Conservation (phyloP, 441 rosid genomes). For the Hura crepitans region DNA sequence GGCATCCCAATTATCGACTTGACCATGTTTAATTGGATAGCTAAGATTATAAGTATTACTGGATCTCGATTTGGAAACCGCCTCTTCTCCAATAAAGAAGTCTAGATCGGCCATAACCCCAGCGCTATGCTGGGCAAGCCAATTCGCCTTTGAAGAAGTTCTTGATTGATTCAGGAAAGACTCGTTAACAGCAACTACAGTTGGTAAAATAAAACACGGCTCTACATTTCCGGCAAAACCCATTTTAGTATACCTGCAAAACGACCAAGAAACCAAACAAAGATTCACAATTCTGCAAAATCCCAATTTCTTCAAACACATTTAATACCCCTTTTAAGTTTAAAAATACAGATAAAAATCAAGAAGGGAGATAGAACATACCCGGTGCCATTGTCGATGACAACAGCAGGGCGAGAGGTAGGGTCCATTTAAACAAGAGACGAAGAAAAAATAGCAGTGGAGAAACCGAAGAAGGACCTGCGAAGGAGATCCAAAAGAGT, state of each 20-base stretch:
- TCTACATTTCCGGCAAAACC: conserved; percentile 98
- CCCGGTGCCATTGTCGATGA: conserved; percentile 98
- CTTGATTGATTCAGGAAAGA: conserved; percentile 78
- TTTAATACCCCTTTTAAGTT: conserved; percentile 1
- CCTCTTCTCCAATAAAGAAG: conserved; percentile 89
- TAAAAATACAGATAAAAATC: not conserved
- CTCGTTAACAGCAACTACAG: conserved; percentile 89
- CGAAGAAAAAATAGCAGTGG: conserved; percentile 12
- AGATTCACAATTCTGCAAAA: not conserved
- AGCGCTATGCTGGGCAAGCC: conserved; percentile 81
- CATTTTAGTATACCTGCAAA: conserved; percentile 82
- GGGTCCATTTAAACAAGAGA: conserved; percentile 58
- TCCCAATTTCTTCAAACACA: conserved; percentile 39
- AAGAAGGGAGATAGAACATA: conserved; percentile 20
- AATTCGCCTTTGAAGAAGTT: conserved; percentile 63
- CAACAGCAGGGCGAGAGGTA: conserved; percentile 89
- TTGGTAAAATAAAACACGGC: conserved; percentile 91
- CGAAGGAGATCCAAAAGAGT: conserved; percentile 50
- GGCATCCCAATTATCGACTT: conserved; percentile 95
- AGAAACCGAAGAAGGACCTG: conserved; percentile 29
- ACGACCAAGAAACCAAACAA: conserved; percentile 10
- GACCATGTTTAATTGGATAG: conserved; percentile 86
- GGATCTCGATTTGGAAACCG: conserved; percentile 62
- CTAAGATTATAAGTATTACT: conserved; percentile 69
- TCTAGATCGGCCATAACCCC: conserved; percentile 99